Evolutionary conservation across 1,284 basidiomycete genomes (phyloP).

Genomic region (Rhodotorula sp.): DNA sequence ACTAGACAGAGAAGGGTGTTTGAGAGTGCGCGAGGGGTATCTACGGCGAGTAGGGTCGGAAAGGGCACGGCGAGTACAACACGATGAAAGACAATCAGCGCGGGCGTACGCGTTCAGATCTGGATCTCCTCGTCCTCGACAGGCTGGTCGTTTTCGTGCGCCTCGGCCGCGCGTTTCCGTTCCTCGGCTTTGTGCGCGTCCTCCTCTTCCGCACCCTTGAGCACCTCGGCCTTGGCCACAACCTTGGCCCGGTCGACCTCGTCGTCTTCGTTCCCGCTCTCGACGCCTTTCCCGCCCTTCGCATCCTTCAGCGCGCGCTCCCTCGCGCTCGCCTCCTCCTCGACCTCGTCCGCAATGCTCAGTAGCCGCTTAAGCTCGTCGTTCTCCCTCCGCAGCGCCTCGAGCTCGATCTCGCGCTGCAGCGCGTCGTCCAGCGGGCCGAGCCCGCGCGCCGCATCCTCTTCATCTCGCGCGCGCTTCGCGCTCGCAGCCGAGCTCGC

Average conservation of each 20-base stretch:
- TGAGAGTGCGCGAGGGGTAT: not conserved
- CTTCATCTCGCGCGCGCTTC: conserved; percentile 41
- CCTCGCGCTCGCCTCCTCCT: conserved; percentile 45
- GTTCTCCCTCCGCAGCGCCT: conserved; percentile 77
- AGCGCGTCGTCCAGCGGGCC: conserved; percentile 69
- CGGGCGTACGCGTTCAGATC: not conserved
- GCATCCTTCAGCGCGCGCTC: not conserved
- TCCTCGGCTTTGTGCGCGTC: not conserved
- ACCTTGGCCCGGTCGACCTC: not conserved
- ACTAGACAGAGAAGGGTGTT: not conserved
- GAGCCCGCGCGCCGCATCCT: conserved; percentile 48
- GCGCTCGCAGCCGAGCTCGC: not conserved
- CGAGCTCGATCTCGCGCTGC: conserved; percentile 79
- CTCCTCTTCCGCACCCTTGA: not conserved
- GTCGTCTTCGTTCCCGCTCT: not conserved
- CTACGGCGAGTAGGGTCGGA: not conserved
- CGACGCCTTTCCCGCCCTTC: conserved; percentile 49
- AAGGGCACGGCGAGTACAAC: not conserved
- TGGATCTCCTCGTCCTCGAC: not conserved
- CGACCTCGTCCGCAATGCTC: conserved; percentile 47
- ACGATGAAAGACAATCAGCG: not conserved
- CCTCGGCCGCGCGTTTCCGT: not conserved
- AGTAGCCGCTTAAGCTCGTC: conserved; percentile 60
- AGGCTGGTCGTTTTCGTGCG: not conserved
- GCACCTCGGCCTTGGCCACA: not conserved